Percentiles rank a stretch among this genome's conserved stretches.
phyloP scores from a whole-genome alignment of 2,329 filamentous ascomycete genomes.

The Penicillium sp. region DNA sequence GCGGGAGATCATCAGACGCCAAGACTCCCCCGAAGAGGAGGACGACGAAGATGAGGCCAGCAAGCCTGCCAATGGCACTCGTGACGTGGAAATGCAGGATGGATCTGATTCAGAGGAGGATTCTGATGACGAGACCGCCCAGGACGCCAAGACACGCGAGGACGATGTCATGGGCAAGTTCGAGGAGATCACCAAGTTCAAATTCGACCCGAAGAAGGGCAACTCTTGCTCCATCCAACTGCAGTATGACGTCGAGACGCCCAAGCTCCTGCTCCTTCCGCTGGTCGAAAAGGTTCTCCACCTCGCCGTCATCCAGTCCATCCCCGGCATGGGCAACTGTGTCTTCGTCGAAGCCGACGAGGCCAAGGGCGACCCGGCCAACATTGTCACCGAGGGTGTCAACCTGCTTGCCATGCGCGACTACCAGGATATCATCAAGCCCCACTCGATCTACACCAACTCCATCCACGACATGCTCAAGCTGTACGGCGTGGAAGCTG shows the following conservation, averaged over 20 bases:
- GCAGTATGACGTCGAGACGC: conserved; percentile 72
- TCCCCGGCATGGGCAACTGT: conserved; percentile 70
- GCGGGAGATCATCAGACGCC: conserved; percentile 66
- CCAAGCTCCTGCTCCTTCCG: conserved; percentile 90
- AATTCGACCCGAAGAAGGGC: conserved; percentile 70
- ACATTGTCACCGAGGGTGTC: conserved; percentile 74
- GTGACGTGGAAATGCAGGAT: conserved; percentile 38
- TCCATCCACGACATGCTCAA: conserved; percentile 81
- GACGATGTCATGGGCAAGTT: conserved; percentile 62
- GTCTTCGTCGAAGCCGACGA: conserved; percentile 61
- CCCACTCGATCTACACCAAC: conserved; percentile 83
- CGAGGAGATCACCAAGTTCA: conserved; percentile 68
- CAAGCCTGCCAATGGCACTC: conserved; percentile 26
- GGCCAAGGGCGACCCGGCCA: conserved; percentile 47
- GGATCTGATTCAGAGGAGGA: conserved; percentile 38
- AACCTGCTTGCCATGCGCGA: conserved; percentile 90
- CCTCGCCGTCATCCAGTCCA: conserved; percentile 80
- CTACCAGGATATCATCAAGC: conserved; percentile 79
- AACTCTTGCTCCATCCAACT: conserved; percentile 76
- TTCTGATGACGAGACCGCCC: conserved; percentile 40
- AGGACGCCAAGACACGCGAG: conserved; percentile 52
- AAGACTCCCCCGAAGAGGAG: conserved; percentile 55
- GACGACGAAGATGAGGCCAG: conserved; percentile 51
- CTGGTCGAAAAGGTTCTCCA: conserved; percentile 78
- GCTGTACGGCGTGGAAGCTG: conserved; percentile 90